Conservation (phyloP, 768 basidiomycete species). For the Trametes meyenii region DNA sequence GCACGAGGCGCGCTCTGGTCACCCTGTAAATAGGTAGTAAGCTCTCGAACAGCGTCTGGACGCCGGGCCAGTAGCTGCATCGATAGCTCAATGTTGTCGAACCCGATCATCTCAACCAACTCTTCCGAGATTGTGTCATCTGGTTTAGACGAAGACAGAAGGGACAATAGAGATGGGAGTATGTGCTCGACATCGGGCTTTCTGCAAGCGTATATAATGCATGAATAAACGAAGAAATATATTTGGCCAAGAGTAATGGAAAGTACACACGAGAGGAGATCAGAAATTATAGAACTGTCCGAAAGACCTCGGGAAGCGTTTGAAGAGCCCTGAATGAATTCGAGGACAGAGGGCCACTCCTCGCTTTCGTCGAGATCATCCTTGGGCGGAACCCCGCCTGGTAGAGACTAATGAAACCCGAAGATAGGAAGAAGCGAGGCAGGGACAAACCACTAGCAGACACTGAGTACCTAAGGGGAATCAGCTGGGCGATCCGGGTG, state of each 20-base stretch:
- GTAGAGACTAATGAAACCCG: neutral
- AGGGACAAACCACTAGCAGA: slow-evolving; percentile 3
- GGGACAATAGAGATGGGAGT: slow-evolving; percentile 32
- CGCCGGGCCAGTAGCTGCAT: slow-evolving; percentile 70
- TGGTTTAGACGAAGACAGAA: slow-evolving; percentile 51
- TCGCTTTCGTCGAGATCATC: slow-evolving; percentile 19
- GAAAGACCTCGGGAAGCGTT: neutral
- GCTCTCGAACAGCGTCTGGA: slow-evolving; percentile 7
- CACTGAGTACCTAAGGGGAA: neutral
- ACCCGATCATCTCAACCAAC: slow-evolving; percentile 80
- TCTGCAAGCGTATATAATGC: slow-evolving; percentile 19
- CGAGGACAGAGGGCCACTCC: slow-evolving; percentile 27
- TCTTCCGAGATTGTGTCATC: slow-evolving; percentile 79
- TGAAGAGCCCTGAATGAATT: slow-evolving; percentile 15
- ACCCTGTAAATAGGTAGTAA: slow-evolving; percentile 4
- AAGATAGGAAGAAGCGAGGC: neutral
- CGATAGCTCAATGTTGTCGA: slow-evolving; percentile 80
- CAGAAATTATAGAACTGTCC: slow-evolving; percentile 9
- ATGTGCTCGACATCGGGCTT: slow-evolving; percentile 33
- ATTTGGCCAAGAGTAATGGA: neutral
- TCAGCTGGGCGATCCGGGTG: neutral
- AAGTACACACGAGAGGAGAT: slow-evolving; percentile 28
- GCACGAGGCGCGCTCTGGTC: neutral
- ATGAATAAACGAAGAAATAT: slow-evolving; percentile 2
- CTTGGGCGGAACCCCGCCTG: neutral